Conservation (phyloP, 169 alveolate species). For the Theileria luwenshuni region DNA sequence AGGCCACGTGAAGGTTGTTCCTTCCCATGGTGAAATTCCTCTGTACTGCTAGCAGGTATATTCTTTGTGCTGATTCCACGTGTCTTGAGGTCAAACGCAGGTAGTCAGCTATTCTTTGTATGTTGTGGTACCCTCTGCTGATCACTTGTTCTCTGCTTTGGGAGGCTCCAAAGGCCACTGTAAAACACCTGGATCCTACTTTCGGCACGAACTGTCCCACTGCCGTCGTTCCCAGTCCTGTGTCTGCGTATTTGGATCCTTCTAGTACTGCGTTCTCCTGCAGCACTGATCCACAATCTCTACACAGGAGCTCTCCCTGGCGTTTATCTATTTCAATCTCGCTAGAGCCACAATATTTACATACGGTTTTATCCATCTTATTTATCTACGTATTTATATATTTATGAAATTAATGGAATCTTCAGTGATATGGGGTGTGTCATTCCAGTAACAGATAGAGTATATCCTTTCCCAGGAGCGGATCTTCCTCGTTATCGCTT, state of each 20-base stretch:
- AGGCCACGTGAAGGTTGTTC: conserved; percentile 90
- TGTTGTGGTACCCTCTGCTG: conserved; percentile 81
- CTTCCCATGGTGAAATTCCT: conserved; percentile 93
- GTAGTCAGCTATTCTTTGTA: conserved; percentile 84
- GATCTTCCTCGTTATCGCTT: neutral
- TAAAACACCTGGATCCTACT: conserved; percentile 78
- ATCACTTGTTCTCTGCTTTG: conserved; percentile 81
- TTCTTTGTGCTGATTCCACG: conserved; percentile 89
- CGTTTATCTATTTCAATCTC: conserved; percentile 70
- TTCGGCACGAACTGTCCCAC: conserved; percentile 85
- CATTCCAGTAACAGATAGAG: conserved; percentile 55
- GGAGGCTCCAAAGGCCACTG: conserved; percentile 78
- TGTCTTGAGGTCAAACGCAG: conserved; percentile 81
- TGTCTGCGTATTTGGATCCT: conserved; percentile 81
- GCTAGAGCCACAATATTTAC: conserved; percentile 67
- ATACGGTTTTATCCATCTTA: conserved; percentile 12
- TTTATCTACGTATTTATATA: conserved; percentile 11
- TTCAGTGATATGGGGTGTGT: conserved; percentile 29
- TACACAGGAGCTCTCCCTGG: conserved; percentile 86
- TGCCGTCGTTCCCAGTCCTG: conserved; percentile 77
- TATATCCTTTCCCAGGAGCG: conserved; percentile 50
- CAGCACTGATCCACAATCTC: conserved; percentile 84
- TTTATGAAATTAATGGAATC: conserved; percentile 4
- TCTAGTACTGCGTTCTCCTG: conserved; percentile 85
- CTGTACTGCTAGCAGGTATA: conserved; percentile 91